Base-by-base conservation (phyloP, 2,329 filamentous ascomycete species). In the Fusarium equiseti region DNA sequence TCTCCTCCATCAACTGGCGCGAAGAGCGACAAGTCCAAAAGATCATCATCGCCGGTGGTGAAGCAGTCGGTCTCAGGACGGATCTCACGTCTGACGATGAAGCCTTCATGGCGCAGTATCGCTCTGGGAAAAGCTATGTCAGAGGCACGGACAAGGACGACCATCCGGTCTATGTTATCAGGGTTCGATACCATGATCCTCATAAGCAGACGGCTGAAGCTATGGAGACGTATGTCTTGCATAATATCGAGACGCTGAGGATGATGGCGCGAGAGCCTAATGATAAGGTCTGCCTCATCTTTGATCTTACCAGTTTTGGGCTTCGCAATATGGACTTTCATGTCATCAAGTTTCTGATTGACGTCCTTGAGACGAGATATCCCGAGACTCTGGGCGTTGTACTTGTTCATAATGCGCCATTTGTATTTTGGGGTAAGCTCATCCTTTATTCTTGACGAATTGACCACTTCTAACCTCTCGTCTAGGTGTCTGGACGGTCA, bases 281-380 rank as follows among this genome's bases (percentile, higher is more conserved):
- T 24, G 71, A 74, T 2, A 74, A 64, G 15, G 67, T 60, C 20
- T 73, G 72, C 31, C 65, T 94, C 61, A 79, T 93, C 55, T 93
- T 94, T 76, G 91, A 94, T 79, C 90, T 93, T 86, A 91, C 86
- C 10, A 84, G 87, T 66, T 93, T 93, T 76, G 87, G 87, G 16
- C 83, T 93, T 77, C 85, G 89, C 13, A 93, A 94, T 80, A 93
- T 94, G 86, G 91, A 94, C 79, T 93, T 93, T 77, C 85, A 89
- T 0, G 90, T 91, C 0, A 89, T 93, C 54, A 93, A 92, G 73
- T 93, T 93, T 81, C 91, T 94, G 83, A 92, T 93, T 79, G 91
- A 92, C 73, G 91, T 90, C 75, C 92, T 94, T 73, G 91, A 94
- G 81, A 91, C 91, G 51, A 92, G 93, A 75, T 94, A 93, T 74